phyloP scores from a whole-genome alignment of 2,329 filamentous ascomycete species.

The Pseudogymnoascus sp. region DNA sequence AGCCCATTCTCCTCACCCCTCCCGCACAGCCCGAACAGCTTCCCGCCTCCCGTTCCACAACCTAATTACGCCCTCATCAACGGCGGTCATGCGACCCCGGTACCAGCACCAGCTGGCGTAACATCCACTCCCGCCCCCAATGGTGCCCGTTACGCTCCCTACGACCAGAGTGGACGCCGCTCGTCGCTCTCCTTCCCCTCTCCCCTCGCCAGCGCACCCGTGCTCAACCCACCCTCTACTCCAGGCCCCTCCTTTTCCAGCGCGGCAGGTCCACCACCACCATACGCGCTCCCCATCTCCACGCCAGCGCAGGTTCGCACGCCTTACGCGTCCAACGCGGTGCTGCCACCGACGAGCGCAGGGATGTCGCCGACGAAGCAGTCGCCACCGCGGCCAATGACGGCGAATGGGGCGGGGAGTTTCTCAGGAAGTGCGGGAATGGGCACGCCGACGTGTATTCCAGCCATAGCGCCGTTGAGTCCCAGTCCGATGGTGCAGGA shows the following conservation, averaged over 20 bases:
- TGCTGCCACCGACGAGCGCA: conserved; percentile 26
- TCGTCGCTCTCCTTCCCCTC: conserved; percentile 24
- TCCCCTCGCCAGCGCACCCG: conserved; percentile 22
- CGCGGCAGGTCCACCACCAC: conserved; percentile 12
- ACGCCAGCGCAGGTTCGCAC: conserved; percentile 15
- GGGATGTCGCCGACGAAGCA: conserved; percentile 41
- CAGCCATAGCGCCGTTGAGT: conserved; percentile 47
- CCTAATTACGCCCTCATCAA: conserved; percentile 22
- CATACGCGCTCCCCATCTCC: conserved; percentile 12
- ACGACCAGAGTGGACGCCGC: conserved; percentile 18
- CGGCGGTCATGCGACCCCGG: conserved; percentile 14
- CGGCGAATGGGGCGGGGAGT: conserved; percentile 20
- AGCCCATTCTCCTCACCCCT: conserved; percentile 25
- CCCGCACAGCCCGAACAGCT: conserved; percentile 26
- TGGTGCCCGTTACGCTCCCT: background rate
- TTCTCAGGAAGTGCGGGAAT: conserved; percentile 13
- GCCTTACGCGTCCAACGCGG: background rate
- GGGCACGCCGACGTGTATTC: conserved; percentile 39
- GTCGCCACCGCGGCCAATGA: conserved; percentile 23
- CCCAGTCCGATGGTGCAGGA: conserved; percentile 50
- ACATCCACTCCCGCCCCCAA: background rate
- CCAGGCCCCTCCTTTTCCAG: conserved; percentile 12
- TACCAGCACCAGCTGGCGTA: conserved; percentile 11
- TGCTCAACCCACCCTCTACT: conserved; percentile 21
- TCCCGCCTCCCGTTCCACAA: conserved; percentile 25